phyloP scores from a whole-genome alignment of 305 asterid species.

The Fraxinus ornus region DNA sequence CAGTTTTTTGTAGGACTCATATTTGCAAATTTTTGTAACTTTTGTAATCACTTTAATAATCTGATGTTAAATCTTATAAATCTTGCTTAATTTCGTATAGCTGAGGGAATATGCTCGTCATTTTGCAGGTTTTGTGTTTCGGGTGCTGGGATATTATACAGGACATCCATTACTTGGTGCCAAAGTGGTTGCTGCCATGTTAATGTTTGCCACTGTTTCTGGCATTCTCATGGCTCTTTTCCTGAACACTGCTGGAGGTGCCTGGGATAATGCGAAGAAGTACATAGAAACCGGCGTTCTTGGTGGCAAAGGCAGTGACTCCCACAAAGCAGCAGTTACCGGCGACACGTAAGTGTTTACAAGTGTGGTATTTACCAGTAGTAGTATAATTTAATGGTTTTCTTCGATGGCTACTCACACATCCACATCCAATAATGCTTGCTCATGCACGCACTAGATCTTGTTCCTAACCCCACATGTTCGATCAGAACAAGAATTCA shows the following conservation, averaged over 20 bases:
- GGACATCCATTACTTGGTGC: conserved; percentile 98
- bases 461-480: background rate
- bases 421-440: background rate
- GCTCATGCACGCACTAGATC: background rate
- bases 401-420: background rate
- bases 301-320: conserved; percentile 98
- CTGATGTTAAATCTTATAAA: background rate
- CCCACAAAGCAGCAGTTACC: conserved; percentile 95
- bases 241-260: conserved; percentile 97
- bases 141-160: conserved; percentile 83
- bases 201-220: conserved; percentile 97
- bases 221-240: conserved; percentile 99
- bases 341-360: conserved; percentile 88
- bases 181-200: conserved; percentile 91
- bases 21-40: background rate
- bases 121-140: conserved; percentile 67
- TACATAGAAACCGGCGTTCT: conserved; percentile 95
- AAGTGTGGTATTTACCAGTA: background rate
- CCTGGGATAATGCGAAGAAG: conserved; percentile 99
- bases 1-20: conserved; percentile 5
- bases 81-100: conserved; percentile 1
- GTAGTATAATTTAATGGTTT: background rate
- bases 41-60: background rate
- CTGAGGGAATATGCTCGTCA: background rate
- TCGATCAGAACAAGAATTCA: background rate